Base-by-base conservation (phyloP, 768 basidiomycete species). In the Boletellus sp. region DNA sequence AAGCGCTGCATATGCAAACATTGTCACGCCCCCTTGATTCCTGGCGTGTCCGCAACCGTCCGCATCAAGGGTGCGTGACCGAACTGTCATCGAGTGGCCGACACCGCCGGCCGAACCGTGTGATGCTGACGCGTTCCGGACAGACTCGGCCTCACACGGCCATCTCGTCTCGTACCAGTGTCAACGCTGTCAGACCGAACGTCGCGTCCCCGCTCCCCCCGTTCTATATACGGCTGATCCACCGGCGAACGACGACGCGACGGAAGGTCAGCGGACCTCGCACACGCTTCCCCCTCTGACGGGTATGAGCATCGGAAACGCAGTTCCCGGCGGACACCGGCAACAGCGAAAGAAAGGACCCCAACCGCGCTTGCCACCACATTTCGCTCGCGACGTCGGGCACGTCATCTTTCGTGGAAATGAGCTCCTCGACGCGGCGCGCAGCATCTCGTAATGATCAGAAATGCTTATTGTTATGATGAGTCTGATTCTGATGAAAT, bases 1-100 rank as follows among this genome's bases (percentile, higher is more conserved):
- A 94, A 94, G 64, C 83, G 91, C 11, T 80, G 84, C 2, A 58
- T 92, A 7, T 94, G 91, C 69, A 81, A 78, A 62, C 72, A 73
- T 2, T 94, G 91, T 60, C 74, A 78, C 48, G 63, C 72, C 0
- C 74, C 84, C 8, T 72, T 93, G 4, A 57, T 91, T 1, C 84
- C 89, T 0, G 91, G 91, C 12, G 54, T 78, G 1, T 84, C 86
- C 1, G 78, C 80, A 0, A 74, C 72, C 1, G 77, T 89, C 20
- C 81, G 90, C 3, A 67, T 87, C 8, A 81, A 81, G 69, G 67
- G 91, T 87, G 48, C 24, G 81, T 52, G 20, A 17, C 1, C 22
- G 17, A 6, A 28, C 28, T 11, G 28, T 28, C 28, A 3, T 28
- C 28, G 28, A 28, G 28, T 11, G 47, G 33, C 16, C 16, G 16